A percentile compares a stretch with the other conserved stretches of the same genome.
Conservation (phyloP, 2,329 filamentous ascomycete species). For the Fusarium praegraminearum region DNA sequence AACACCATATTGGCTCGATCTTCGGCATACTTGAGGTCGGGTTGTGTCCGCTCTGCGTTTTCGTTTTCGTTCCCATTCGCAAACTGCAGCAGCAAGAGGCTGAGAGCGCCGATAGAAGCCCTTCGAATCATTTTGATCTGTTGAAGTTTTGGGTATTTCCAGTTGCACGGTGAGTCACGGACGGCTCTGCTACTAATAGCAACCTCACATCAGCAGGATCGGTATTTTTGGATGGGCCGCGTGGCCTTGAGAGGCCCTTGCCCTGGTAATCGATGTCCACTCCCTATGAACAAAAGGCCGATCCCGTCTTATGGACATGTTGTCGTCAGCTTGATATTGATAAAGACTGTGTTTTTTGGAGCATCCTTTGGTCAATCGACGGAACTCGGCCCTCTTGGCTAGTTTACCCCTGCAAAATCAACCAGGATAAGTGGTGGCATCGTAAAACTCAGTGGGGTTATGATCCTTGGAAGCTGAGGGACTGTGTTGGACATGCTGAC, state of each 20-base stretch:
- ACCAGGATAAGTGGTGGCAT: not conserved
- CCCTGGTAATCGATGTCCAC: constrained; percentile 20
- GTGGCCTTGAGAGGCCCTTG: constrained; percentile 33
- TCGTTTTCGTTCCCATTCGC: constrained; percentile 9
- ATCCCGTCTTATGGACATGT: constrained; percentile 33
- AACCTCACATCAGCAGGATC: constrained; percentile 7
- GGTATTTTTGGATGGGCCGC: constrained; percentile 31
- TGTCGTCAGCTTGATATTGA: constrained; percentile 34
- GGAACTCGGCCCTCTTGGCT: not conserved
- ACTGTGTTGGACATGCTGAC: not conserved
- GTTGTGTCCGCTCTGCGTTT: constrained; percentile 45
- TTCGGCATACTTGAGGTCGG: constrained; percentile 55
- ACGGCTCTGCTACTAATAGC: constrained; percentile 1
- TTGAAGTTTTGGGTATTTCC: not conserved
- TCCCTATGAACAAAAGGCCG: constrained; percentile 24
- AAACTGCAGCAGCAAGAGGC: constrained; percentile 22
- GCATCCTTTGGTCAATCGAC: not conserved
- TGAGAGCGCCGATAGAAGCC: constrained; percentile 15
- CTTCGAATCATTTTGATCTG: constrained; percentile 32
- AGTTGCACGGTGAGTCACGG: not conserved
- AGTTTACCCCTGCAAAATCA: not conserved
- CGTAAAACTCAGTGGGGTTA: not conserved
- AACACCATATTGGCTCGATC: constrained; percentile 74
- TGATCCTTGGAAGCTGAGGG: not conserved
- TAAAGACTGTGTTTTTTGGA: constrained; percentile 12